Base-by-base conservation (phyloP, 768 basidiomycete species). In the Trametes sanguinea region DNA sequence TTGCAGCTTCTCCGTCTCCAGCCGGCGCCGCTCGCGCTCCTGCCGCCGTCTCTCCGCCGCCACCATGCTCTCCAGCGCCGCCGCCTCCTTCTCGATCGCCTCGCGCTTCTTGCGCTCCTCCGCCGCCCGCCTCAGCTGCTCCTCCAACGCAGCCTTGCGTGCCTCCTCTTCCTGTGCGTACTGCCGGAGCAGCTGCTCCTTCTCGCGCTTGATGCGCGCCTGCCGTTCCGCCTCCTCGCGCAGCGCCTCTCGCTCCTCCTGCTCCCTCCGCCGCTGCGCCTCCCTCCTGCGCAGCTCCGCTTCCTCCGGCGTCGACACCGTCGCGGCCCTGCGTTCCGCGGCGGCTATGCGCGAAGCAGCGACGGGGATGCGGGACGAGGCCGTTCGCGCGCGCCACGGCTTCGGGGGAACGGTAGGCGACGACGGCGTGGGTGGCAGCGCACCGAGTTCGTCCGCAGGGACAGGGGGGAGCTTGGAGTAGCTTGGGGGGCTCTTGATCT, bases 181-280 rank as follows among this genome's bases (percentile, higher is more conserved):
- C 59, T 68, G 63, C 4, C 48, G 57, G 43, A 62, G 48, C 16
- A 59, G 39, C 52, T 51, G 64, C 51, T 67, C 66, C 61, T 70
- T 72, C 65, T 72, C 65, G 43, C 53, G 60, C 54, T 67, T 69
- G 32, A 69, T 51, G 5, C 66, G 68, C 4, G 62, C 70, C 57
- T 71, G 69, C 27, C 70, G 67, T 45, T 67, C 57, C 4, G 65
- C 69, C 54, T 73, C 71, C 42, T 71, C 72, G n/a, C 48, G 61
- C 30, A 62, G 54, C 7, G 67, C 66, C n/a, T 68, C 62, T 14
- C 44, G 37, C 48, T 60, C 63, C 46, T 67, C 68, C 37, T 39
- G 48, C 57, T 67, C 68, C 35, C 54, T 64, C 30, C 48, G 64
- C 16, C 64, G 62, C 32, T 51, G 62, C 33, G 64, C 68, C 47